Base-by-base conservation (phyloP, 179 eudicot genomes). In the Amaranthus tricolor region DNA sequence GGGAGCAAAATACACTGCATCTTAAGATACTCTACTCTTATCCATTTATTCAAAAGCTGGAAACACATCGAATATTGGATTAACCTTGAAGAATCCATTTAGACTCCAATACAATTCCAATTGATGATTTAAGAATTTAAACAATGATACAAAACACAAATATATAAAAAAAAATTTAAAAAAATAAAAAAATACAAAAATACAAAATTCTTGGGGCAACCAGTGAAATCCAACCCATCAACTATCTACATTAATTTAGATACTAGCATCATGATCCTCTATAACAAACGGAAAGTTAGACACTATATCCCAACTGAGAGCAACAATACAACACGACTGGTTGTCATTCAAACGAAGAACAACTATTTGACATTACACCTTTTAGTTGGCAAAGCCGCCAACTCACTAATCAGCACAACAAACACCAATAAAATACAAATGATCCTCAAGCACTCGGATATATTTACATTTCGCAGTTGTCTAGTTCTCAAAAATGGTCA, bases 301-400 rank as follows among this genome's bases (percentile, higher is more conserved):
- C 16, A 54, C n/a, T 54, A 65, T 65, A 13, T 43, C 17, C 16
- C 16, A 65, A 51, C 51, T 43, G 7, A 13, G 13, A 21, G 14
- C 57, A 20, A n/a, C 0, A 40, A 4, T 19, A 24, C n/a, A 70
- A 31, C 49, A 31, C 73, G 17, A 59, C 11, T 6, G 40, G 40
- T 2, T 17, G 21, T 53, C 57, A 53, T 53, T 11, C 15, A 53
- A 7, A 53, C 15, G 15, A 53, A 13, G 11, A 11, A 53, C 1
- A 0, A 53, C 4, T 53, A 7, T 12, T 14, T 12, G 16, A 54
- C 58, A 12, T 54, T 54, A 12, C n/a, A n/a, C 58, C 58, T 54
- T 54, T 17, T 2, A 24, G 7, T 67, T n/a, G 6, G 17, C 73
- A 31, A 9, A 70, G 73, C 61, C 55, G 62, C 73, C 73, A 44